Evolutionary conservation across 1,139 yeast genomes (phyloP).

Genomic region (Yamadazyma pseudoaaseri): DNA sequence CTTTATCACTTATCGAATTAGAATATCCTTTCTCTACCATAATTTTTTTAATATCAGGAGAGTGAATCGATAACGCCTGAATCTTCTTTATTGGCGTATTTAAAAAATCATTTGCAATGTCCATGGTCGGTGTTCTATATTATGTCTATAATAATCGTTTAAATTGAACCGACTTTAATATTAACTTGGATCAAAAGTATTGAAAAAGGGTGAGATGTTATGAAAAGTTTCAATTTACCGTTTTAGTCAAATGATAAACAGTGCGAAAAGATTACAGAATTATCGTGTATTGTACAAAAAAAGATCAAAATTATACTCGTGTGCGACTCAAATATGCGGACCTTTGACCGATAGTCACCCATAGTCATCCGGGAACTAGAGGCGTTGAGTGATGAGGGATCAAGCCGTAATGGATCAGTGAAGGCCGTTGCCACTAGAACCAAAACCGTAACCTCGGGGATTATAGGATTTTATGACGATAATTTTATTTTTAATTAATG

Average conservation of each 20-base stretch:
- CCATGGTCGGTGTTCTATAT: too few relatives aligned
- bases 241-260: constrained; percentile 3
- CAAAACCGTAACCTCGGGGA: too few relatives aligned
- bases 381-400: too few relatives aligned
- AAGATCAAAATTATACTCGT: too few relatives aligned
- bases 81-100: constrained; percentile 45
- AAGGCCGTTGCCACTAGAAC: neutral
- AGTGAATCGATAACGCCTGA: constrained; percentile 29
- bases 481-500: too few relatives aligned
- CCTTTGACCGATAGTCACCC: constrained; percentile 1
- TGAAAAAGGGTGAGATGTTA: constrained; percentile 2
- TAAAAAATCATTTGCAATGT: constrained; percentile 16
- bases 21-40: constrained; percentile 45
- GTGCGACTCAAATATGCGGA: too few relatives aligned
- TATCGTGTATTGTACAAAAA: too few relatives aligned
- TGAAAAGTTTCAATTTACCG: constrained; percentile 1
- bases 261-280: too few relatives aligned
- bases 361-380: neutral
- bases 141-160: too few relatives aligned
- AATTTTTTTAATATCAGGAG: constrained; percentile 26
- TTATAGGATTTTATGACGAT: too few relatives aligned
- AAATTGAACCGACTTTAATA: too few relatives aligned
- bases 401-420: neutral
- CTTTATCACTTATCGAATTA: constrained; percentile 38
- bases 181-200: neutral